Base-by-base conservation (phyloP, 352 stramenopile genomes). In the Heterotrichella gracilis region DNA sequence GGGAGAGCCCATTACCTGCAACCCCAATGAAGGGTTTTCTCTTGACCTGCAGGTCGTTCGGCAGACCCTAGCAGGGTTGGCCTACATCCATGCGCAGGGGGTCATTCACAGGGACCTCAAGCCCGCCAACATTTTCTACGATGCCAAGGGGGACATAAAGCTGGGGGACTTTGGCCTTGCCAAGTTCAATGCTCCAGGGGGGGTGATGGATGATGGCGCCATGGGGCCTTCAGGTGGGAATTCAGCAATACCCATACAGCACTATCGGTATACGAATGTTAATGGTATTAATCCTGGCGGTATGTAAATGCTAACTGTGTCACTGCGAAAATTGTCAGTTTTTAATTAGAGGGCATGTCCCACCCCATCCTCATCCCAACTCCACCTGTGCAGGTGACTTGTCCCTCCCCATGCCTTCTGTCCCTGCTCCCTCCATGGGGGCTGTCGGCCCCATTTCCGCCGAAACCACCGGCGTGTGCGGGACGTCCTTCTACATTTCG, bases 81-180 rank as follows among this genome's bases (percentile, higher is more conserved):
- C 81, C 25, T 95, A 95, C 73, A 93, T 95, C 42, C 88, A 95
- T 74, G 77, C 80, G 0, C 79, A 87, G 71, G 81, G 81, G 13
- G 86, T 94, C 70, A 93, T 95, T 73, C 85, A 93, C 77, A 82
- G 85, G 21, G 85, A 92, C 70, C 68, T 93, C 24, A 93, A 93
- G 70, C 86, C 86, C 1, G 82, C 82, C 0, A 95, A 94, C 74
- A 87, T 95, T 69, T 94, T 95, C 73, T 69, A 94, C 1, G 87
- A 94, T 70, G 82, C 80, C 0, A 84, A 92, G 74, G 84, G 84
- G 32, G 88, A 84, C 25, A 83, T 94, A 25, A 87, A 90, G 42
- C 76, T 95, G 0, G 87, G 87, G 3, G 88, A 95, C 75, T 95
- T 95, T 74, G 88, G 88, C 22, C 80, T 95, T 4, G 88, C 87